Base-by-base conservation (phyloP, 345 rosid species). In the Pistacia integerrima region DNA sequence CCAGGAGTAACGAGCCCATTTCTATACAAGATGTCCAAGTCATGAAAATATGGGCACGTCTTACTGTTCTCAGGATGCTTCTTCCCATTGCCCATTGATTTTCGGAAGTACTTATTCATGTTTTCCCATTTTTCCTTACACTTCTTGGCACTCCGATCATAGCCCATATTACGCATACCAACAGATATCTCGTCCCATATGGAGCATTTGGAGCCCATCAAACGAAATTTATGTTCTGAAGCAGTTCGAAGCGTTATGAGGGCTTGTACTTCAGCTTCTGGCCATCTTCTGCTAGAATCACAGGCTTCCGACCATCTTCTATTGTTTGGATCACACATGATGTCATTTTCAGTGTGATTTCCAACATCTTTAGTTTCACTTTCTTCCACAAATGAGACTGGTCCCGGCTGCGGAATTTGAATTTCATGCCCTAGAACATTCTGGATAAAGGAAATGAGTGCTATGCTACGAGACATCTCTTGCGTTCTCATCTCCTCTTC, bases 111-210 rank as follows among this genome's bases (percentile, higher is more conserved):
- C 85, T 89, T 89, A 80, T 89, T 90, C 76, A 93, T 89, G 82
- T 92, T 93, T 76, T 89, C 95, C 97, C 97, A 93, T 77, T 93
- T 93, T 87, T 89, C 97, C 84, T 83, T 91, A 20, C 98, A 93
- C 80, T 91, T 90, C 77, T 86, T 90, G 6, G 90, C 90, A 58
- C 84, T 88, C 18, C 92, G 79, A 11, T 72, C 69, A 76, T 87
- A 93, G 22, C 94, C 97, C 93, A 79, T 84, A 20, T 61, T 79
- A 17, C 25, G 75, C 97, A 91, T 88, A 66, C 77, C 80, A 6
- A 30, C 80, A 38, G 98, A 92, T 86, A 91, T 79, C 76, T 84
- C 90, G 56, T 91, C 94, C 95, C 98, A 92, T 67, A 87, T 70
- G 13, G 86, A 70, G 64, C 81, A 70, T 76, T 86, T 87, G 75